Percentiles rank a stretch among this genome's conserved stretches.
Conservation (phyloP, 1,139 yeast species). For the Kodamaea suecica region DNA sequence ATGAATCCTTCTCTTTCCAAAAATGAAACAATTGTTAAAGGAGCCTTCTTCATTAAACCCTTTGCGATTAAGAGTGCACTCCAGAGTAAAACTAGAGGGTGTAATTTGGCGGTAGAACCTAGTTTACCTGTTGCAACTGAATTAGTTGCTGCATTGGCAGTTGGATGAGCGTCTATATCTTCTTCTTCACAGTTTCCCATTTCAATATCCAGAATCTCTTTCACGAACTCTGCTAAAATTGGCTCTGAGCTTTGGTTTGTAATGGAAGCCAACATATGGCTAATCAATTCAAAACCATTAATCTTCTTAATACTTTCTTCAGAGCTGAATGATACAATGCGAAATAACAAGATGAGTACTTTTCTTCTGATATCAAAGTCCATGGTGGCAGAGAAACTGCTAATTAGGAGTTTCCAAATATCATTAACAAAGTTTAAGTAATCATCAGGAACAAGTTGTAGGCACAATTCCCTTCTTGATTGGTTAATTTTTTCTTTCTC, state of each 20-base stretch:
- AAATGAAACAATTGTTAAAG: constrained; percentile 40
- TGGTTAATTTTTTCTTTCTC: constrained; percentile 27
- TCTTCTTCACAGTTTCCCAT: constrained; percentile 9
- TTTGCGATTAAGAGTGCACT: constrained; percentile 54
- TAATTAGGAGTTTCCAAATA: constrained; percentile 59
- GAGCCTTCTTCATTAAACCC: constrained; percentile 43
- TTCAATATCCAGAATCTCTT: constrained; percentile 14
- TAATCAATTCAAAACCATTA: constrained; percentile 23
- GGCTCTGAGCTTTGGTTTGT: constrained; percentile 54
- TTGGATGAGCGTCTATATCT: constrained; percentile 9
- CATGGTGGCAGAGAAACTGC: constrained; percentile 73
- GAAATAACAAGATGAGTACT: constrained; percentile 54
- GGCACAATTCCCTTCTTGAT: constrained; percentile 26
- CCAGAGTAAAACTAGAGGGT: constrained; percentile 31
- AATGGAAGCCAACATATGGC: constrained; percentile 63
- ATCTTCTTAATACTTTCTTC: constrained; percentile 15
- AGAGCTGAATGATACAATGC: constrained; percentile 42
- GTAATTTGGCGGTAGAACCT: constrained; percentile 6
- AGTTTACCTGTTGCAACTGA: constrained; percentile 4
- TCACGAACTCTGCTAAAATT: constrained; percentile 17
- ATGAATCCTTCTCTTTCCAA: constrained; percentile 75
- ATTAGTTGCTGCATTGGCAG: neutral
- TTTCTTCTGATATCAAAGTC: constrained; percentile 63
- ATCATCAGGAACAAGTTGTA: constrained; percentile 23
- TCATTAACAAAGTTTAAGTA: constrained; percentile 45